Percentiles rank a stretch among this genome's conserved stretches.
Evolutionary conservation across 2,329 filamentous ascomycete genomes (phyloP).

Genomic region (Colletotrichum sp.): DNA sequence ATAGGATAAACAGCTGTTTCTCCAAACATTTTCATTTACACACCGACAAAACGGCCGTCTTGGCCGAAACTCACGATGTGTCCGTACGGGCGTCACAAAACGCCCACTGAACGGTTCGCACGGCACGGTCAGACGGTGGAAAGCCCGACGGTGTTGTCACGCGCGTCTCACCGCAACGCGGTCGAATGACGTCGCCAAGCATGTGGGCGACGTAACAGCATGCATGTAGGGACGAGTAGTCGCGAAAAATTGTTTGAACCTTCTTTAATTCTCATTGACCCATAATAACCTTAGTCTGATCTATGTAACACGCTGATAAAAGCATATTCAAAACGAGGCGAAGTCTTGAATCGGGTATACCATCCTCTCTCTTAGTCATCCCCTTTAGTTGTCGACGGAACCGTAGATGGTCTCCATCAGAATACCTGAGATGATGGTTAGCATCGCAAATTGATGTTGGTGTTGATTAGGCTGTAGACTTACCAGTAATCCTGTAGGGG

Average conservation of each 20-base stretch:
- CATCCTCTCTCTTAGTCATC: background rate
- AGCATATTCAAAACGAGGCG: slow-evolving; percentile 17
- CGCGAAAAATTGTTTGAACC: background rate
- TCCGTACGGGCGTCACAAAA: background rate
- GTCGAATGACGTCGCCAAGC: background rate
- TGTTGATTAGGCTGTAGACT: background rate
- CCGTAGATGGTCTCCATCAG: slow-evolving; percentile 24
- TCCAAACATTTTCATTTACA: background rate
- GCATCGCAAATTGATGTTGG: background rate
- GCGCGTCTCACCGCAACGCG: background rate
- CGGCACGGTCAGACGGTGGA: background rate
- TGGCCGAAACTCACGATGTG: background rate
- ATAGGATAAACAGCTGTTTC: background rate
- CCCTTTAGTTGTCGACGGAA: slow-evolving; percentile 17
- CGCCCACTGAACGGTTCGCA: background rate
- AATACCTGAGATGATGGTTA: slow-evolving; percentile 1
- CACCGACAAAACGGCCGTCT: background rate
- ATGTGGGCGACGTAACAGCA: background rate
- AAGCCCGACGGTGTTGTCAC: background rate
- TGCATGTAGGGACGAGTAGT: background rate
- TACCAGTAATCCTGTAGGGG: slow-evolving; percentile 24
- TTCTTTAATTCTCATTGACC: slow-evolving; percentile 17
- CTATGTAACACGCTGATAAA: slow-evolving; percentile 23
- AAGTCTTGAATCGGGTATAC: slow-evolving; percentile 20
- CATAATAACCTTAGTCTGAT: slow-evolving; percentile 19